Base-by-base conservation (phyloP, 148 eudicot genomes). In the Talinum fruticosum region DNA sequence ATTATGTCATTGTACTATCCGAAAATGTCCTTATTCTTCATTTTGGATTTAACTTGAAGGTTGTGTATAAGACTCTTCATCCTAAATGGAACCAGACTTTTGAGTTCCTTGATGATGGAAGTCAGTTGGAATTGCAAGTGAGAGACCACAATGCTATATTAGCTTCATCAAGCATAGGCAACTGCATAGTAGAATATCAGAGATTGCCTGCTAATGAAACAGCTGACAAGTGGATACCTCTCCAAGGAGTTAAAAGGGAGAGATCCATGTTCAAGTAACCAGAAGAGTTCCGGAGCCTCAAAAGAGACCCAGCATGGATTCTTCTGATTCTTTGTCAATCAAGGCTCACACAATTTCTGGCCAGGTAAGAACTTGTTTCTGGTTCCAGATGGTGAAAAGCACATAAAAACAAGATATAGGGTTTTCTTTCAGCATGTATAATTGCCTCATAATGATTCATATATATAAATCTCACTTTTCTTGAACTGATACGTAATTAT, bases 171-270 rank as follows among this genome's bases (percentile, higher is more conserved):
- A 91, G 87, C 86, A 91, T 96, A 10, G 99, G 99, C 54, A 90
- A 88, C 69, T 96, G 99, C 64, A 81, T 88, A 19, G 97, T 96
- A 8, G 97, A 96, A 80, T 96, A 96, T 79, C 97, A 91, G 68
- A 82, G 88, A 77, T 69, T 96, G 78, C 92, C 97, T 75, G 89
- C 91, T 10, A 96, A 96, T 76, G 88, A 89, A 77, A 69, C 83
- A 73, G 87, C 79, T 44, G 97, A 93, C 28, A 93, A 91, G 79
- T 93, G 99, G 99, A 93, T 96, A 89, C 99, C 99, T 26, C 88
- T 96, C 59, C 99, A 96, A 85, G 91, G 91, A 74, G 99, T 96
- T 34, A 93, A 86, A 92, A 79, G 71, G 99, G 99, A 19, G 99
- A 96, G 83, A 89, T 96, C 73, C 97, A 87, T 89, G 75, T 96